phyloP scores from a whole-genome alignment of 208 protist species.

The Leishmania tarentolae region DNA sequence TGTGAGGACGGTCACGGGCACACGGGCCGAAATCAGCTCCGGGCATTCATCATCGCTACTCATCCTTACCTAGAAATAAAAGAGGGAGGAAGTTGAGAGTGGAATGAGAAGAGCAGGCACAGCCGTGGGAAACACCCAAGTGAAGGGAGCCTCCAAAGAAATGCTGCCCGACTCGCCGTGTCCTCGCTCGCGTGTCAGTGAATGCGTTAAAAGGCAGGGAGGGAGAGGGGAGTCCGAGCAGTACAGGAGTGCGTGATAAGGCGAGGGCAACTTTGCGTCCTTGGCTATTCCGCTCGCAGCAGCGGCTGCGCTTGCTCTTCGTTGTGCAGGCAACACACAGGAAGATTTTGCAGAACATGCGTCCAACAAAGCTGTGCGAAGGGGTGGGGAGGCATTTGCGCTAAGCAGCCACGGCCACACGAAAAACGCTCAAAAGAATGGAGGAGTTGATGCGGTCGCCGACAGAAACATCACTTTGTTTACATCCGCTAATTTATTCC shows the following conservation, averaged over 20 bases:
- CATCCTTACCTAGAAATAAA: constrained; percentile 14
- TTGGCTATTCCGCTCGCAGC: background rate
- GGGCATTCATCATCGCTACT: constrained; percentile 84
- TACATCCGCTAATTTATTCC: background rate
- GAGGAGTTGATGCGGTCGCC: background rate
- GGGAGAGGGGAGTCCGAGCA: background rate
- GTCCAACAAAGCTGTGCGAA: background rate
- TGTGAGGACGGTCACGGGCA: constrained; percentile 93
- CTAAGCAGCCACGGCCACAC: background rate
- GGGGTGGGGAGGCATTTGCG: background rate
- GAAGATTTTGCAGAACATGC: background rate
- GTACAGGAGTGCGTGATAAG: background rate
- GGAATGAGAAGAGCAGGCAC: background rate
- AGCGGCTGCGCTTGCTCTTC: background rate
- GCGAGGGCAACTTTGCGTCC: background rate
- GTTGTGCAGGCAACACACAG: background rate
- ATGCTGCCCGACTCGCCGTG: background rate
- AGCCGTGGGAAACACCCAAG: background rate
- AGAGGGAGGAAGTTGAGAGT: background rate
- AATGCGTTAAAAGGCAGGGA: background rate
- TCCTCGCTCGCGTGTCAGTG: background rate
- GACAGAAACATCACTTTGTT: background rate
- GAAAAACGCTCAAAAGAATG: background rate
- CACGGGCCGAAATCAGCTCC: constrained; percentile 71
- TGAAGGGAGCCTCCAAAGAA: background rate